Evolutionary conservation across 257 asterid genomes (phyloP), one percentile per base, ranked within the genome.

Genomic region (Eucommia ulmoides): DNA sequence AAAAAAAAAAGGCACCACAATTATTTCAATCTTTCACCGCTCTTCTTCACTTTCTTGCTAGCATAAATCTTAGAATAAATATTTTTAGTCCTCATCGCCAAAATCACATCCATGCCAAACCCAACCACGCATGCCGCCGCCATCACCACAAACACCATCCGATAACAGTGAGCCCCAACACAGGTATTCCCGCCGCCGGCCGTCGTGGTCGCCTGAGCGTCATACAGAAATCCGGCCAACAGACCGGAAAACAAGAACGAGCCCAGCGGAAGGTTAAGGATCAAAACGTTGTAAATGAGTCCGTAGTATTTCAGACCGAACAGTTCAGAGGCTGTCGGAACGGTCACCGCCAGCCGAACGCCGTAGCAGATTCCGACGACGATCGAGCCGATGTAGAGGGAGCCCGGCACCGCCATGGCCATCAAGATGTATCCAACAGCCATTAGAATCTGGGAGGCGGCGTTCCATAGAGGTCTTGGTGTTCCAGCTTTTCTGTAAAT

Each of bases 381-480:
- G 7, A 74, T 54, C 9, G 93, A 81, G 23, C 95, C 95, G 1
- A 81, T 45, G 60, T 81, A 81, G 0, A 84, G 80, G 0, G 95
- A 81, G 7, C 89, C 93, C 0, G 82, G 80, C 62, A 81, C 7
- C 0, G 81, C 83, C 63, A 76, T 54, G 55, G 89, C 95, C 83
- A 78, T 65, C 11, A 72, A 44, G 24, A 78, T 53, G 56, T 75
- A 81, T 17, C 95, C 93, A 1, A 74, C 22, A 0, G 80, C 75
- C 89, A 84, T 78, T n/a, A 84, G 69, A 12, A 78, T 61, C 20
- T 81, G 86, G 1, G 95, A 72, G 12, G 80, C 88, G 1, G 93
- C 89, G 18, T 81, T 81, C 93, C 86, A 78, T 4, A 81, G n/a
- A 0, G 93, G 95, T 66, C 95, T 74, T 2, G 93, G 89, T 3